A percentile compares a stretch with the other conserved stretches of the same genome.
phyloP scores from a whole-genome alignment of 345 rosid species.

The Pistacia atlantica region DNA sequence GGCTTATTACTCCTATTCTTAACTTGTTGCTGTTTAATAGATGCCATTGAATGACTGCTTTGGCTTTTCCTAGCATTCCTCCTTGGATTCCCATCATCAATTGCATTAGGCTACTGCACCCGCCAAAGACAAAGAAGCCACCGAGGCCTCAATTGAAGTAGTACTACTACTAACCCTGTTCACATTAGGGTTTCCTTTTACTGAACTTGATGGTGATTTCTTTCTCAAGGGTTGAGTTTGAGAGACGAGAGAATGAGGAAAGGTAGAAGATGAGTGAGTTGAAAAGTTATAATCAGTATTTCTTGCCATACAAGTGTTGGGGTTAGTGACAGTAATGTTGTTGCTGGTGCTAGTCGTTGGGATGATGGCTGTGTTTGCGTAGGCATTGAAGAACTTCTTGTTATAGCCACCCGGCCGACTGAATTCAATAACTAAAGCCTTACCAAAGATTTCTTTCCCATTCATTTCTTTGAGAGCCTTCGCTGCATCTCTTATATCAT shows the following conservation, averaged over 20 bases:
- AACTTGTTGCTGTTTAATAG: constrained; percentile 32
- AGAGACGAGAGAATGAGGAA: constrained; percentile 18
- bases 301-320: constrained; percentile 8
- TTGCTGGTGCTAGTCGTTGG: neutral
- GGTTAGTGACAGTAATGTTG: neutral
- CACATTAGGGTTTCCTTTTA: constrained; percentile 33
- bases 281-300: constrained; percentile 28
- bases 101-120: constrained; percentile 17
- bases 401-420: constrained; percentile 88
- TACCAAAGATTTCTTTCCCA: constrained; percentile 65
- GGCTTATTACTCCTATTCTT: constrained; percentile 36
- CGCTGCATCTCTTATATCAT: constrained; percentile 82
- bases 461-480: constrained; percentile 70
- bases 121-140: constrained; percentile 33
- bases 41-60: constrained; percentile 13
- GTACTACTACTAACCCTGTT: neutral
- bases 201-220: constrained; percentile 14
- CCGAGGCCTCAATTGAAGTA: constrained; percentile 25
- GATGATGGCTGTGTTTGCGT: constrained; percentile 11
- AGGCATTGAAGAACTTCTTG: constrained; percentile 48
- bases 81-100: constrained; percentile 25
- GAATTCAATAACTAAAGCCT: constrained; percentile 59
- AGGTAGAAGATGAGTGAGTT: constrained; percentile 4
- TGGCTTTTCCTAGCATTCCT: constrained; percentile 34
- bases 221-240: constrained; percentile 19